These are phyloP conservation scores for Penstemon eatonii DNA, from an alignment of 257 asterid genomes.

Conservation along the genomic window DNA sequence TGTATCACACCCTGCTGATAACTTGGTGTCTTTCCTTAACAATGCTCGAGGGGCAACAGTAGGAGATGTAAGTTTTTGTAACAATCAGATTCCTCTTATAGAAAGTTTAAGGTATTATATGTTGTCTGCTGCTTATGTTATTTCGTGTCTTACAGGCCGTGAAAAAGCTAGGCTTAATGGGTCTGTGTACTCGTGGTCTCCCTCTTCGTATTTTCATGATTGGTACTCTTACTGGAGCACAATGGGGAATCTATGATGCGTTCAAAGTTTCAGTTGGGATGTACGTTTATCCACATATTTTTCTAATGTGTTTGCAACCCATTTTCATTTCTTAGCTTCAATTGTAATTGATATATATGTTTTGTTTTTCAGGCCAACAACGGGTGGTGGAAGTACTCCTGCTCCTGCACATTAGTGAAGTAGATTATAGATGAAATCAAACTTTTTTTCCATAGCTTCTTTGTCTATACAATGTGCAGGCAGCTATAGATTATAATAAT, in stretches of 20 bases:
- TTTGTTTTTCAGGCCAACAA: conserved; percentile 66
- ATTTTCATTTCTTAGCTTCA: no score
- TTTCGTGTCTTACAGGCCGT: conserved; percentile 45
- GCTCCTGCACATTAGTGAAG: conserved; percentile 48
- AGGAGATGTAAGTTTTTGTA: conserved; percentile 51
- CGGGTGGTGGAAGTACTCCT: conserved; percentile 58
- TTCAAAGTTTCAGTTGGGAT: conserved; percentile 70
- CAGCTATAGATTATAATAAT: not conserved
- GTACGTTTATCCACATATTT: conserved; percentile 39
- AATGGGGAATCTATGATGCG: conserved; percentile 81
- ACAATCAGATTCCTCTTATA: not conserved
- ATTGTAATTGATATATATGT: not conserved
- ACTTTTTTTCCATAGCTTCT: not conserved
- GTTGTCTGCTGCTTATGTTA: not conserved
- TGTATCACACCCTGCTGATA: conserved; percentile 85
- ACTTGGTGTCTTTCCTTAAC: conserved; percentile 85
- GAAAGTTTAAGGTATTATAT: not conserved
- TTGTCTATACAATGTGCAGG: not conserved
- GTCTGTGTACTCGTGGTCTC: conserved; percentile 67
- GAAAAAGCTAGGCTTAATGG: conserved; percentile 56
- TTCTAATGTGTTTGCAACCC: no score
- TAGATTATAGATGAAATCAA: not conserved
- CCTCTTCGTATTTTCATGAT: conserved; percentile 76
- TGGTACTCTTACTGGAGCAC: conserved; percentile 75
- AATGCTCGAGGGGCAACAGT: conserved; percentile 81